These are phyloP conservation scores for Stereum hirsutum DNA, from an alignment of 1,284 basidiomycete species.

Conservation along the genomic window DNA sequence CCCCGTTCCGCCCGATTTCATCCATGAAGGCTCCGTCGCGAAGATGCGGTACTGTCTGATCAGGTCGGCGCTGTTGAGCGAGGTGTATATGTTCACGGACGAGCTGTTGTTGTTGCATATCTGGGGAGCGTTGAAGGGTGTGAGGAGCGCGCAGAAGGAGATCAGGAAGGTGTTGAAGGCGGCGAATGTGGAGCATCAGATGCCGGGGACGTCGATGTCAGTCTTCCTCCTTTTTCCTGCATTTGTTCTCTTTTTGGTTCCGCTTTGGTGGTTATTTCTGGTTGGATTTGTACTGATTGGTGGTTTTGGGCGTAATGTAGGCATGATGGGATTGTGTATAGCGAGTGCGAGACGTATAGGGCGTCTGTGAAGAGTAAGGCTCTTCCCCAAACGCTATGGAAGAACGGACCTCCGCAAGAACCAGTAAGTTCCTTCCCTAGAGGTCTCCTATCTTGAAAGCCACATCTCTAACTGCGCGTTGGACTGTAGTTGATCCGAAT, in stretches of 20 bases:
- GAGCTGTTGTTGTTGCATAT: background rate
- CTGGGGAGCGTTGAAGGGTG: background rate
- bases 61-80: background rate
- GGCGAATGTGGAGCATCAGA: background rate
- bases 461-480: no score
- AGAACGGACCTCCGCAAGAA: background rate
- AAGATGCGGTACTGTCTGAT: constrained; percentile 2
- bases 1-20: background rate
- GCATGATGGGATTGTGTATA: background rate
- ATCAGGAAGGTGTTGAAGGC: background rate
- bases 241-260: no score
- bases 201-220: background rate
- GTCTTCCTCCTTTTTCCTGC: background rate
- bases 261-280: no score
- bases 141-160: background rate
- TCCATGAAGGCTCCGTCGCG: background rate
- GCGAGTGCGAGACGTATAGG: background rate
- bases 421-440: no score
- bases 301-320: background rate
- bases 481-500: no score
- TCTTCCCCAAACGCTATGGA: background rate
- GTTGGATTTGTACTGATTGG: no score
- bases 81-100: constrained; percentile 1
- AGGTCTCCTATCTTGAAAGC: no score
- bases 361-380: background rate